Evolutionary conservation across 2,329 filamentous ascomycete species (phyloP).

Genomic region (Cladorrhinum sp.): DNA sequence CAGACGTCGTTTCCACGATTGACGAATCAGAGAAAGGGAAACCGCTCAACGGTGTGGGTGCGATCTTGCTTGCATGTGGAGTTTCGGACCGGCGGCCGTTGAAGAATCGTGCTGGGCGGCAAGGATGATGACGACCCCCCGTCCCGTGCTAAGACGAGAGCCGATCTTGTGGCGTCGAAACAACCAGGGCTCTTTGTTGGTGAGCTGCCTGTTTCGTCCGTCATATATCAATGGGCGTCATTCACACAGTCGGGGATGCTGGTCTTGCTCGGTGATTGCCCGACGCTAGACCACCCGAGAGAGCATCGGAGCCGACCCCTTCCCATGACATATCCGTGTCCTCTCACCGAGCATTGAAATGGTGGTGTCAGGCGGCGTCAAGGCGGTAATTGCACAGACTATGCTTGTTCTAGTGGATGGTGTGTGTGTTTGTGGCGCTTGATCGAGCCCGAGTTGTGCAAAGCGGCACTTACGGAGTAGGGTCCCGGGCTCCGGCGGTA

Average conservation of each 20-base stretch:
- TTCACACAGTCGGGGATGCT: not conserved
- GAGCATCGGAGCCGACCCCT: not conserved
- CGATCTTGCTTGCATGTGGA: conserved; percentile 31
- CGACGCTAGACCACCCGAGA: not conserved
- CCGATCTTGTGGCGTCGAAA: conserved; percentile 26
- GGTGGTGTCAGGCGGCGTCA: not conserved
- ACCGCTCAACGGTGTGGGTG: conserved; percentile 19
- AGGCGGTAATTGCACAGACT: conserved; percentile 13
- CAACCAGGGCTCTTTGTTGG: conserved; percentile 7
- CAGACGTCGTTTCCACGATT: not conserved
- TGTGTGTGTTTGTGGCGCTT: conserved; percentile 11
- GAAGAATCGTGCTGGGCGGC: conserved; percentile 20
- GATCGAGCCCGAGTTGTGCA: conserved; percentile 13
- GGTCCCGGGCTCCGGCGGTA: conserved; percentile 23
- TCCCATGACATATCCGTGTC: not conserved
- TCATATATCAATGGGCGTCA: not conserved
- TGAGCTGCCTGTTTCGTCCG: conserved; percentile 5
- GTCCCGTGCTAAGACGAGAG: conserved; percentile 10
- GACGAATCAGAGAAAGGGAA: conserved; percentile 23
- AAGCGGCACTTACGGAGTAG: conserved; percentile 23
- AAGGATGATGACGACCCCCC: conserved; percentile 20
- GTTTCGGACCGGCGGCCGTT: conserved; percentile 32
- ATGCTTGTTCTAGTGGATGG: conserved; percentile 7
- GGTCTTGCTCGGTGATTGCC: not conserved
- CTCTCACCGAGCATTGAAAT: conserved; percentile 11